Evolutionary conservation across 345 rosid species (phyloP).

Genomic region (Populus alba): DNA sequence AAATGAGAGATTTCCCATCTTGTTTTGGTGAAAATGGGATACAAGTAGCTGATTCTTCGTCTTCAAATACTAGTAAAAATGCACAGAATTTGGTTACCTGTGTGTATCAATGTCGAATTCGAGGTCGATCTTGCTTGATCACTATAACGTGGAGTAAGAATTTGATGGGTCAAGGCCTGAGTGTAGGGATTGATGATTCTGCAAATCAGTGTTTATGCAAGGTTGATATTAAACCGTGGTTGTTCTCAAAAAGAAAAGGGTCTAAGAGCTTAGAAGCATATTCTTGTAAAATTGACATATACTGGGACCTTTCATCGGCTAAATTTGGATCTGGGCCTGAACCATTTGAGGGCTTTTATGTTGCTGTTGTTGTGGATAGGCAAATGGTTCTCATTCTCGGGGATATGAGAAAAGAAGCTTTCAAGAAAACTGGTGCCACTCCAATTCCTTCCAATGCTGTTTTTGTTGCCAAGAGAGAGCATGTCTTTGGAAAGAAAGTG

Average conservation of each 20-base stretch:
- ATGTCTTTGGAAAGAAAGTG: slow-evolving; percentile 70
- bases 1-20: slow-evolving; percentile 94
- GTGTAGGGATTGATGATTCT: slow-evolving; percentile 71
- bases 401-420: slow-evolving; percentile 86
- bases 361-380: slow-evolving; percentile 64
- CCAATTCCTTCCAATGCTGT: slow-evolving; percentile 43
- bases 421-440: slow-evolving; percentile 55
- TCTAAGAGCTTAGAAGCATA: slow-evolving; percentile 72
- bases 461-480: slow-evolving; percentile 75
- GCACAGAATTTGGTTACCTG: slow-evolving; percentile 78
- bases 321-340: slow-evolving; percentile 89
- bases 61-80: slow-evolving; percentile 52
- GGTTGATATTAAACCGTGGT: slow-evolving; percentile 91
- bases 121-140: slow-evolving; percentile 65
- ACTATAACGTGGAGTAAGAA: slow-evolving; percentile 80
- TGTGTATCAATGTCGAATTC: slow-evolving; percentile 65
- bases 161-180: slow-evolving; percentile 89
- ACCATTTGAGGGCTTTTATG: slow-evolving; percentile 79
- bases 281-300: slow-evolving; percentile 61
- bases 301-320: slow-evolving; percentile 83
- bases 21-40: slow-evolving; percentile 94
- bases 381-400: slow-evolving; percentile 83
- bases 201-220: slow-evolving; percentile 77
- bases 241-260: slow-evolving; percentile 91
- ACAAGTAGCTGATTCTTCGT: slow-evolving; percentile 76